phyloP scores from a whole-genome alignment of 495 filamentous ascomycete species.

The Trichoderma asperelloides region DNA sequence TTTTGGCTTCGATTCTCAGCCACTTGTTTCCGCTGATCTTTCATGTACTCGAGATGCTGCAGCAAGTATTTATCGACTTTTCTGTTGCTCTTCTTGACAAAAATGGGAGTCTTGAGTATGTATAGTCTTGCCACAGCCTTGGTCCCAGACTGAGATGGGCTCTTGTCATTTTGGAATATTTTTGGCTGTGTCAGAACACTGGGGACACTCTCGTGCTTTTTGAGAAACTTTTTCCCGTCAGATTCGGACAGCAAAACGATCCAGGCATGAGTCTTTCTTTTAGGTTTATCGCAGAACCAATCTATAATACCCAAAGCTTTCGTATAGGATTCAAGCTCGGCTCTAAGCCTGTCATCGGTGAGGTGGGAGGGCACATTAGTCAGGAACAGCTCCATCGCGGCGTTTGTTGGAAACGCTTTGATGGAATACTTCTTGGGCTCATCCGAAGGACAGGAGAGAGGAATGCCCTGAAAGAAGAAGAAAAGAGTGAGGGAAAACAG shows the following conservation, averaged over 20 bases:
- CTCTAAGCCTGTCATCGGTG: constrained; percentile 23
- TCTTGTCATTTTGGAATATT: neutral
- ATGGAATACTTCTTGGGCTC: neutral
- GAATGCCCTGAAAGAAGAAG: neutral
- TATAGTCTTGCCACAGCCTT: neutral
- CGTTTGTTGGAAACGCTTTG: neutral
- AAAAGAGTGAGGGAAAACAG: neutral
- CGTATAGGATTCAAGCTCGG: constrained; percentile 25
- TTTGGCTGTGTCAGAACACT: no score
- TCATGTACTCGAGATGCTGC: neutral
- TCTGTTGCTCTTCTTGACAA: constrained; percentile 1
- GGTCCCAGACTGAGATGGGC: neutral
- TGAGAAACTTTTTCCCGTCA: constrained; percentile 32
- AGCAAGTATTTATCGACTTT: neutral
- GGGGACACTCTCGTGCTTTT: constrained; percentile 12
- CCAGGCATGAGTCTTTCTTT: constrained; percentile 18
- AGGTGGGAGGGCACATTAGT: constrained; percentile 26
- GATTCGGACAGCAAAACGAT: constrained; percentile 28
- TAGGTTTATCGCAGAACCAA: constrained; percentile 28
- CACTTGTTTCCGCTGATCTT: neutral
- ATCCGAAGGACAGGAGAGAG: neutral
- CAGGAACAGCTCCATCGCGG: constrained; percentile 35
- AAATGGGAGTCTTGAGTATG: constrained; percentile 2
- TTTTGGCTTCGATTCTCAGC: neutral
- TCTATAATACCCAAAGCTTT: constrained; percentile 23